These are phyloP conservation scores for Actinidia polygama DNA, from an alignment of 179 eudicot species.

Conservation along the genomic window DNA sequence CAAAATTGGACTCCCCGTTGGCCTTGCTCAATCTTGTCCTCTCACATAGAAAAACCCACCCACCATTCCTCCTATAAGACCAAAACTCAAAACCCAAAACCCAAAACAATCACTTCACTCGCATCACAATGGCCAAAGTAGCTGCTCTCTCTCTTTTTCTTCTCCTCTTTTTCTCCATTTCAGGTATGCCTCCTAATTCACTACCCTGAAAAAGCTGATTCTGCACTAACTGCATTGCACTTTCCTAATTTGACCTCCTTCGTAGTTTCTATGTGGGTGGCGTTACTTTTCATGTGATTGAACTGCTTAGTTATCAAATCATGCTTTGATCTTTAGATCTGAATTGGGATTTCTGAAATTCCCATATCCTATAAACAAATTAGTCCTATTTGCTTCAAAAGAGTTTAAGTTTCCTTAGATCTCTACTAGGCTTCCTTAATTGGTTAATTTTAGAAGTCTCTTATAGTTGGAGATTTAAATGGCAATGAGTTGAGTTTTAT, in stretches of 20 bases:
- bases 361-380: too few relatives aligned
- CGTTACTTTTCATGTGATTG: not conserved
- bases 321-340: not conserved
- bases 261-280: not conserved
- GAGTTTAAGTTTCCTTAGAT: not conserved
- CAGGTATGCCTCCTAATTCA: constrained; percentile 37
- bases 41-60: not conserved
- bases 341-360: constrained; percentile 15
- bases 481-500: not conserved
- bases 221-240: not conserved
- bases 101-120: not conserved
- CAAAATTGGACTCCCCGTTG: constrained; percentile 7
- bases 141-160: constrained; percentile 30
- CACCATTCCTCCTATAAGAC: not conserved
- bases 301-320: not conserved
- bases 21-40: not conserved
- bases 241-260: not conserved
- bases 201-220: not conserved
- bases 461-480: not conserved
- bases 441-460: not conserved
- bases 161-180: constrained; percentile 35
- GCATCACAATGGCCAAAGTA: constrained; percentile 35
- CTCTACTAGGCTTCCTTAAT: not conserved
- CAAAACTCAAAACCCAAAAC: not conserved
- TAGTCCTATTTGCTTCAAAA: constrained; percentile 2